A percentile compares a stretch with the other conserved stretches of the same genome.
Conservation (phyloP, 371 early-diverging fungal genomes). For the Rhizopus delemar region DNA sequence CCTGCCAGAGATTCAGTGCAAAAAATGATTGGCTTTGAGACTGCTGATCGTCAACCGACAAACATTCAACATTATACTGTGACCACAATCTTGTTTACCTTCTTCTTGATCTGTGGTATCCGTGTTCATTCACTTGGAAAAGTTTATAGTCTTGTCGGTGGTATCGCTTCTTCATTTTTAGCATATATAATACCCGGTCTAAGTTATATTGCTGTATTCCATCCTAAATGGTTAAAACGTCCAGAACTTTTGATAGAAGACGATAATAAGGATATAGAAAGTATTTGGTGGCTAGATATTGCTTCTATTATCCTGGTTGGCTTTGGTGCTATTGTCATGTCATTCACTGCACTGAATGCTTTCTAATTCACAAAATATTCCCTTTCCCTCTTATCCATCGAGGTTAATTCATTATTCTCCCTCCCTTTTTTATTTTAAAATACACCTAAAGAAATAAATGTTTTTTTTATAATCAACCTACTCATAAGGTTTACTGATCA, state of each 20-base stretch:
- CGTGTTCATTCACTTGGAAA: conserved; percentile 52
- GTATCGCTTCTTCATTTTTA: conserved; percentile 55
- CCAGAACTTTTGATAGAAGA: neutral
- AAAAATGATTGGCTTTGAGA: conserved; percentile 56
- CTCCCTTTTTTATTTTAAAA: no score
- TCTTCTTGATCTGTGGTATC: conserved; percentile 48
- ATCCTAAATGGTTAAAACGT: conserved; percentile 25
- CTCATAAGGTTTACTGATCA: no score
- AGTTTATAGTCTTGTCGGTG: conserved; percentile 58
- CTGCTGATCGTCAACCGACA: conserved; percentile 39
- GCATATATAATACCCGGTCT: conserved; percentile 60
- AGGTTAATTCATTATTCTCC: no score
- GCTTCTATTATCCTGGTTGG: conserved; percentile 21
- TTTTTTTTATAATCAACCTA: no score
- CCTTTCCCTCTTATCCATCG: no score
- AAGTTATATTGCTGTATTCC: conserved; percentile 44
- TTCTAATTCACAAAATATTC: neutral
- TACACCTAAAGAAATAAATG: no score
- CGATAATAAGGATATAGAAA: neutral
- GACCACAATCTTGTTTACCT: conserved; percentile 45
- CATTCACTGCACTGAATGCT: conserved; percentile 20
- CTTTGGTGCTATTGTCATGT: conserved; percentile 30
- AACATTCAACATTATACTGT: conserved; percentile 48
- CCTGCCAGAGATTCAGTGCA: conserved; percentile 60
- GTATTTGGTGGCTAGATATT: conserved; percentile 30